Base-by-base conservation (phyloP, 345 rosid genomes). In the Iberis pinnata region DNA sequence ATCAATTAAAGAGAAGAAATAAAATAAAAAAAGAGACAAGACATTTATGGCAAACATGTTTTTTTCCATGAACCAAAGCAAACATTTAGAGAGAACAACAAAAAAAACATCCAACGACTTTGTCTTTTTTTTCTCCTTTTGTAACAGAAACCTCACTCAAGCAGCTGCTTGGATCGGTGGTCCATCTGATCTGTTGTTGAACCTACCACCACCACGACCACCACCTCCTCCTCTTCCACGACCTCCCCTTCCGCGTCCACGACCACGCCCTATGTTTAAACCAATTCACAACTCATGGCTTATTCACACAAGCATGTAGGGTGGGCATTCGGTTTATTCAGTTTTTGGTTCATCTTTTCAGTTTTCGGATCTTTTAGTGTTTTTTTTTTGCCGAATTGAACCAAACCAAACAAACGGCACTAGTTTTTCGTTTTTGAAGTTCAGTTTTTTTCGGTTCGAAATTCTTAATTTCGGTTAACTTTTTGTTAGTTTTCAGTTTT, bases 241-340 rank as follows among this genome's bases (percentile, higher is more conserved):
- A 8, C 72, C 72, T 48, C 62, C 72, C 71, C 85, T 79, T 45
- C 95, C 97, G 12, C 92, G 87, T 15, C 72, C 83, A 14, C 81
- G 78, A 12, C 89, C 89, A 61, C 88, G 86, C 25, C 88, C 90
- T 86, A 59, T 22, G 70, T 44, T 9, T 41, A 29, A 36, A 17
- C 44, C 37, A 56, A 4, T 49, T 40, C 45, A 33, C 12, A 48
- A 25, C 39, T 63, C 25, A 65, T 9, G 10, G 12, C 19, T 49
- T 26, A 43, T 43, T 53, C 58, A 49, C 26, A 56, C 25, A 7
- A 0, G n/a, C n/a, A n/a, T n/a, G 13, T 25, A 6, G 0, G 8
- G 16, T 24, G n/a, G n/a, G n/a, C n/a, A n/a, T n/a, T n/a, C n/a
- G n/a, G n/a, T n/a, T n/a, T n/a, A n/a, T n/a, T n/a, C n/a, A n/a